Evolutionary conservation across 2,329 filamentous ascomycete genomes (phyloP), one percentile per base, ranked within the genome.

Genomic region (Fusarium graminum): DNA sequence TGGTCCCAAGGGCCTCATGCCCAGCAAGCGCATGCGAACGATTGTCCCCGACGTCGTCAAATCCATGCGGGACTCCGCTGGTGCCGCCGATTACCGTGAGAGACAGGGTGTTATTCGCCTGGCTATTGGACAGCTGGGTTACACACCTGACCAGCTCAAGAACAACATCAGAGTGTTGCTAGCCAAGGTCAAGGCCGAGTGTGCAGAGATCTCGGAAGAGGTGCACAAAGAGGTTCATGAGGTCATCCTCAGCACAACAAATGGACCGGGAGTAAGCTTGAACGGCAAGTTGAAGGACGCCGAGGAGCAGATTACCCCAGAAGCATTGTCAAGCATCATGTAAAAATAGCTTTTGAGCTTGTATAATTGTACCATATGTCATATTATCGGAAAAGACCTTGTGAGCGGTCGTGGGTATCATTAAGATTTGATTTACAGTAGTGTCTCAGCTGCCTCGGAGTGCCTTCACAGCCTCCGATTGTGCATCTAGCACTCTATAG

Each of bases 1-100:
- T 19, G 95, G 95, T 74, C 95, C 96, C 43, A 90, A 88, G 78
- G 94, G 94, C 4, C 79, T 99, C 74, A 98, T 99, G 95, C 95
- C 95, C 7, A 96, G 88, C 76, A 81, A 86, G 61, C 97, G 97
- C 83, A 88, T 88, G 64, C 93, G 93, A 67, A 98, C 95, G 1
- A 91, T 99, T 55, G 93, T 97, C 25, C 90, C 86, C 74, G 91
- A 97, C 75, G 86, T 97, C 16, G 85, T 85, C 52, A 79, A 83
- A n/a, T 85, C 89, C 32, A 91, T 99, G 73, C 87, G 86, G 72
- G 92, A 94, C 69, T 88, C 97, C 79, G 88, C 93, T 14, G 93
- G 94, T 63, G 92, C 90, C 52, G 92, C 90, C 52, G 89, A 94
- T 70, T 99, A 97, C 81, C 88, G 93, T 75, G 95, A 99, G 82